phyloP scores from a whole-genome alignment of 1,284 basidiomycete genomes.

The Coriolopsis trogii region DNA sequence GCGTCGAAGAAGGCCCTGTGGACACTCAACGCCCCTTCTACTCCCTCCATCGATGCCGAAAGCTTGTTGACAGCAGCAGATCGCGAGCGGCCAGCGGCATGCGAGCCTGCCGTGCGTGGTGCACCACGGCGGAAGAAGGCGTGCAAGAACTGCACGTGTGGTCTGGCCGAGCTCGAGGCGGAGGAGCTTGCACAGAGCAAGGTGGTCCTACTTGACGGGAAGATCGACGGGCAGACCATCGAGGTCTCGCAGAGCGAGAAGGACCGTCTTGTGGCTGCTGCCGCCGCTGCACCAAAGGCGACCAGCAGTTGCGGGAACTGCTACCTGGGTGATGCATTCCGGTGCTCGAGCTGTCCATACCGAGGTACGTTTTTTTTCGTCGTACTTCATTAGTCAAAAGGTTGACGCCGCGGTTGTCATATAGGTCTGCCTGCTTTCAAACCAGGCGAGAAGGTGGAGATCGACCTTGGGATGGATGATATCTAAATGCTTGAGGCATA shows the following conservation, averaged over 20 bases:
- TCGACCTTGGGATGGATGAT: conserved; percentile 86
- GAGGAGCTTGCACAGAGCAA: conserved; percentile 68
- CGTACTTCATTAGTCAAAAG: background rate
- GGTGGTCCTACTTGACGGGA: conserved; percentile 70
- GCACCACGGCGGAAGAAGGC: conserved; percentile 80
- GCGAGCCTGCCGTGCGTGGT: conserved; percentile 59
- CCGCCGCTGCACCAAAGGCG: conserved; percentile 75
- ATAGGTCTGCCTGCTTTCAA: conserved; percentile 95
- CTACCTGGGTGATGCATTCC: conserved; percentile 97
- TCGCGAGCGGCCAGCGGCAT: conserved; percentile 67
- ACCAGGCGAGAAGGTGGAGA: conserved; percentile 96
- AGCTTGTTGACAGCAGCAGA: conserved; percentile 75
- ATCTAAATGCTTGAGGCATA: conserved; percentile 49
- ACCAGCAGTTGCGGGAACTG: conserved; percentile 98
- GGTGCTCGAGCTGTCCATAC: conserved; percentile 95
- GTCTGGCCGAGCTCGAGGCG: conserved; percentile 88
- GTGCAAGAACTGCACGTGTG: conserved; percentile 94
- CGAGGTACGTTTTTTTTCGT: conserved; percentile 62
- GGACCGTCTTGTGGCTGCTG: conserved; percentile 63
- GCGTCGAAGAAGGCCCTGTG: conserved; percentile 80
- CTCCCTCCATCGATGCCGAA: conserved; percentile 77
- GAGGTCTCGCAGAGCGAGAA: conserved; percentile 69
- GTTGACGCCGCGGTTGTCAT: conserved; percentile 7
- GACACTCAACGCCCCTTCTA: conserved; percentile 64
- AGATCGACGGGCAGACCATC: conserved; percentile 54